Evolutionary conservation across 805 yeast genomes (phyloP).

Genomic region (Yamadazyma paraphyllophila): DNA sequence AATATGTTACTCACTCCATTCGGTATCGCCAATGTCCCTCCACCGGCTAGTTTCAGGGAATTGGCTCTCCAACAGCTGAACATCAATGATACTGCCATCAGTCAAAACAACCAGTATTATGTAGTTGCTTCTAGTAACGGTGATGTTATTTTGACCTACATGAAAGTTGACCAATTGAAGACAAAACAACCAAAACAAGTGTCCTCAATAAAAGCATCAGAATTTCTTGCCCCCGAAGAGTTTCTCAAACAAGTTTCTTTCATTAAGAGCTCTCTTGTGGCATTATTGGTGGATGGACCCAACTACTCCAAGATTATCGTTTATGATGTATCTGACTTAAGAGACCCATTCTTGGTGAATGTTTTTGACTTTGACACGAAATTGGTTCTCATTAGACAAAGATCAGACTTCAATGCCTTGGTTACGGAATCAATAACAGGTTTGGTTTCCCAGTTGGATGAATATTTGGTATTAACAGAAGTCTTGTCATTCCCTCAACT

Average conservation of each 20-base stretch:
- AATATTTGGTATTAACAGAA: conserved; percentile 27
- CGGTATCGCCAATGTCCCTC: conserved; percentile 85
- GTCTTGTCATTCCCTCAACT: conserved; percentile 64
- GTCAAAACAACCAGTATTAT: conserved; percentile 53
- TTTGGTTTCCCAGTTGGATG: conserved; percentile 42
- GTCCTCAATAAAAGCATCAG: conserved; percentile 27
- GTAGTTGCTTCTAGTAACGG: conserved; percentile 55
- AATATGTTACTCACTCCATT: conserved; percentile 77
- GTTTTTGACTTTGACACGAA: conserved; percentile 47
- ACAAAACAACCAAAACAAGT: conserved; percentile 44
- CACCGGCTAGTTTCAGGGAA: conserved; percentile 81
- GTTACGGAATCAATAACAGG: conserved; percentile 67
- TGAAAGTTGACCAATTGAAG: conserved; percentile 49
- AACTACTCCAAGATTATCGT: conserved; percentile 50
- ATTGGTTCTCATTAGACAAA: conserved; percentile 54
- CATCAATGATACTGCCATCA: conserved; percentile 64
- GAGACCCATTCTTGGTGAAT: conserved; percentile 40
- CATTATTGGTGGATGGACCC: conserved; percentile 57
- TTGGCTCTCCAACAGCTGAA: conserved; percentile 46
- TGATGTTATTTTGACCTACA: conserved; percentile 36
- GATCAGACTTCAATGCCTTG: conserved; percentile 49
- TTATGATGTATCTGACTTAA: conserved; percentile 44
- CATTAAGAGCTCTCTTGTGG: conserved; percentile 49
- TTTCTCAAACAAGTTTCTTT: conserved; percentile 64
- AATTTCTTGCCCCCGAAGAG: conserved; percentile 41